phyloP scores from a whole-genome alignment of 495 filamentous ascomycete genomes.

The Penicillium goetzii region DNA sequence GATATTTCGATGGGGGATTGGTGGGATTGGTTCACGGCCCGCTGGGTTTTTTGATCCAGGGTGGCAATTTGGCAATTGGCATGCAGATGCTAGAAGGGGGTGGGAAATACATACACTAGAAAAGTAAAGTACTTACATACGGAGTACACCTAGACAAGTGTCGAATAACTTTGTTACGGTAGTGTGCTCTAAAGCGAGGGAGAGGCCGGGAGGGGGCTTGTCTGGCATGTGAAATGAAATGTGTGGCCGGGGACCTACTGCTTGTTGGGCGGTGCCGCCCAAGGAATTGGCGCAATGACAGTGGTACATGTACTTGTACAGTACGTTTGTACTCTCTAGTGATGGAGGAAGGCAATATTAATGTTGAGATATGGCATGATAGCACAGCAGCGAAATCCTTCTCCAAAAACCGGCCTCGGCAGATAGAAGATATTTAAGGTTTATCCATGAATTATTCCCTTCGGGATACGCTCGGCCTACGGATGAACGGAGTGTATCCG shows the following conservation, averaged over 20 bases:
- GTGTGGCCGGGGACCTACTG: neutral
- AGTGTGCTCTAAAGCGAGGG: neutral
- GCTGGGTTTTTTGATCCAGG: neutral
- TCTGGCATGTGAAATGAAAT: slow-evolving; percentile 19
- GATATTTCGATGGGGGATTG: slow-evolving; percentile 12
- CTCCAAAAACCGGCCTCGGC: too few species aligned
- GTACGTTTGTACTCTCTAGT: neutral
- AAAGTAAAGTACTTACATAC: too few species aligned
- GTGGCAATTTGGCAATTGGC: slow-evolving; percentile 21
- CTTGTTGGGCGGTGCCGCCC: slow-evolving; percentile 6
- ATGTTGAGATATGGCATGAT: too few species aligned
- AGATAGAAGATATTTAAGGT: too few species aligned
- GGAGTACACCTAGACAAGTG: neutral
- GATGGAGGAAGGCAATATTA: neutral
- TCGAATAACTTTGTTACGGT: neutral
- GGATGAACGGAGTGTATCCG: neutral
- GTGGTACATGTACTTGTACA: neutral
- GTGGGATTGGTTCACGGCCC: slow-evolving; percentile 21
- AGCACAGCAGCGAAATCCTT: too few species aligned
- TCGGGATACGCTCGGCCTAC: slow-evolving; percentile 4
- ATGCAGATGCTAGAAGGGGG: neutral
- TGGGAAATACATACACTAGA: neutral
- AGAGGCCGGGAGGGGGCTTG: slow-evolving; percentile 8
- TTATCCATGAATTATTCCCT: neutral
- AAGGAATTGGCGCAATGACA: neutral